These are phyloP conservation scores for Vitis hybrid DNA, from an alignment of 177 flowering plant species.

Conservation along the genomic window DNA sequence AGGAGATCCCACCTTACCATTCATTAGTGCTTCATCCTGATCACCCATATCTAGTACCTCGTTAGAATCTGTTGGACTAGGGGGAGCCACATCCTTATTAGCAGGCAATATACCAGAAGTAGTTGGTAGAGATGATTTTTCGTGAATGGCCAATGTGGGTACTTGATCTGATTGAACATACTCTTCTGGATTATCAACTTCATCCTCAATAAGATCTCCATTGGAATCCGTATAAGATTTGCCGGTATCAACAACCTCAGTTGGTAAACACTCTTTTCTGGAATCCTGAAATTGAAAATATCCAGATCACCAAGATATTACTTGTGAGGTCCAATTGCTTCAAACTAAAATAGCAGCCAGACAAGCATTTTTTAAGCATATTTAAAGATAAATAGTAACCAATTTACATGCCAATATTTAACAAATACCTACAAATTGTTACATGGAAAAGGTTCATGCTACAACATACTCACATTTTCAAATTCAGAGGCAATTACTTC, in stretches of 20 bases:
- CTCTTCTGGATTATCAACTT: slow-evolving; percentile 35
- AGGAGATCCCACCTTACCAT: slow-evolving; percentile 41
- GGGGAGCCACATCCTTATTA: slow-evolving; percentile 22
- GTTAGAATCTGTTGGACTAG: slow-evolving; percentile 22
- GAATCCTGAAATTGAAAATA: slow-evolving; percentile 42
- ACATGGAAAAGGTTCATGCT: not conserved
- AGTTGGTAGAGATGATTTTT: slow-evolving; percentile 33
- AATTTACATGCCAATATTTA: not conserved
- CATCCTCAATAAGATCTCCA: slow-evolving; percentile 33
- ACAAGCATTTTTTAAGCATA: not conserved
- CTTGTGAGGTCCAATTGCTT: not conserved
- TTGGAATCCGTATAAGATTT: slow-evolving; percentile 35
- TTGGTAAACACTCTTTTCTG: slow-evolving; percentile 28
- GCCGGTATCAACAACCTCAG: slow-evolving; percentile 33
- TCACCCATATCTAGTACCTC: slow-evolving; percentile 29
- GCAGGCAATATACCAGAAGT: slow-evolving; percentile 36
- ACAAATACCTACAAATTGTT: not conserved
- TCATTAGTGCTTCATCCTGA: slow-evolving; percentile 31
- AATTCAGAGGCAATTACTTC: slow-evolving; percentile 35
- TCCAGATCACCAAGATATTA: not conserved
- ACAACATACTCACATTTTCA: slow-evolving; percentile 39
- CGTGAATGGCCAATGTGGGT: slow-evolving; percentile 61
- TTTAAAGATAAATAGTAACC: not conserved
- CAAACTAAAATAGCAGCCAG: not conserved
- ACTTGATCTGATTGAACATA: slow-evolving; percentile 56